phyloP scores from a whole-genome alignment of 805 yeast species.

The Schwanniomyces sp. region DNA sequence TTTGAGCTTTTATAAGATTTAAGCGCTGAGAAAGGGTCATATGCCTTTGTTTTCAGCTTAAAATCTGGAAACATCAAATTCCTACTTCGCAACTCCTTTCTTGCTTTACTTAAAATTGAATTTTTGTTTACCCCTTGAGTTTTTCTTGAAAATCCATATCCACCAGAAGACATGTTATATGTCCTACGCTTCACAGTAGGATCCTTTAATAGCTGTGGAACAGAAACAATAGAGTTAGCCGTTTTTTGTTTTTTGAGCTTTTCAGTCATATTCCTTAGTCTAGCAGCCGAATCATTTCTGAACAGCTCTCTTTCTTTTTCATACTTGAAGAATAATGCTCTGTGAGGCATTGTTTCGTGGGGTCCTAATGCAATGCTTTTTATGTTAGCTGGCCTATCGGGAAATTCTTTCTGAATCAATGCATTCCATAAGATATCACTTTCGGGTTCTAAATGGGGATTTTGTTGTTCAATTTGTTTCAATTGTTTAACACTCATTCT shows the following conservation, averaged over 20 bases:
- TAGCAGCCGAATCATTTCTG: constrained; percentile 42
- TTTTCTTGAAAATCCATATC: constrained; percentile 11
- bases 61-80: constrained; percentile 28
- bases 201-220: constrained; percentile 24
- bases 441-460: constrained; percentile 42
- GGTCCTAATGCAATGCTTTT: background rate
- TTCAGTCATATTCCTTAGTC: constrained; percentile 43
- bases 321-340: constrained; percentile 40
- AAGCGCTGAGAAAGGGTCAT: constrained; percentile 27
- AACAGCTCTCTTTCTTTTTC: constrained; percentile 41
- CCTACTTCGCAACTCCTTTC: constrained; percentile 34
- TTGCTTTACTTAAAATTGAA: constrained; percentile 35
- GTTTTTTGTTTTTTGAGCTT: constrained; percentile 39
- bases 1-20: constrained; percentile 2
- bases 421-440: constrained; percentile 47
- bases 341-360: constrained; percentile 28
- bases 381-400: constrained; percentile 36
- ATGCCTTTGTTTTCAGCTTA: constrained; percentile 8
- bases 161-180: background rate
- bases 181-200: constrained; percentile 21
- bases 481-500: constrained; percentile 48
- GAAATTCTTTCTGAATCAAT: constrained; percentile 48
- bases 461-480: constrained; percentile 36
- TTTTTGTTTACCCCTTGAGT: constrained; percentile 11
- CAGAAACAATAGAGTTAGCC: constrained; percentile 39